Evolutionary conservation across 2,329 filamentous ascomycete genomes (phyloP).

Genomic region (Falciphora oryzae): DNA sequence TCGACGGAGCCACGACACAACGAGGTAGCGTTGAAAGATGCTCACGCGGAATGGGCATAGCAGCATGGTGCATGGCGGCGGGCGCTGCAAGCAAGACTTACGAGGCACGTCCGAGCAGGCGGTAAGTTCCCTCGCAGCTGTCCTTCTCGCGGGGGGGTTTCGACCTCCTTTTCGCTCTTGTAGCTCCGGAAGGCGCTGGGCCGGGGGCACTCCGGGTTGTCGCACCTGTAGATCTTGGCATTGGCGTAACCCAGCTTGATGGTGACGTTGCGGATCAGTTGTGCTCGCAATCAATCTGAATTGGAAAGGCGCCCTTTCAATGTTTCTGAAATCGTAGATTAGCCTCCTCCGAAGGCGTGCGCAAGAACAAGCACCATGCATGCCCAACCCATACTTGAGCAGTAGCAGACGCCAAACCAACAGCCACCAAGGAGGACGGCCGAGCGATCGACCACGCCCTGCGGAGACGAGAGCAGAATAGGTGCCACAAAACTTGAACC

Average conservation of each 20-base stretch:
- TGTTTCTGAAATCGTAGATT: too few relatives aligned
- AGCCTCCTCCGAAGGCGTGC: too few relatives aligned
- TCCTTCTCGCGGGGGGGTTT: slow-evolving; percentile 93
- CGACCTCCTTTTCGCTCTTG: slow-evolving; percentile 98
- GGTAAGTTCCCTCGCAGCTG: slow-evolving; percentile 81
- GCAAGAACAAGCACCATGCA: too few relatives aligned
- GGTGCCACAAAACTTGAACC: too few relatives aligned
- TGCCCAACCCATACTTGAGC: too few relatives aligned
- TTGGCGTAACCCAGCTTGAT: slow-evolving; percentile 99
- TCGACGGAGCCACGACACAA: slow-evolving; percentile 71
- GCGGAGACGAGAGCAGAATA: too few relatives aligned
- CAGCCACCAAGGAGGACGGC: too few relatives aligned
- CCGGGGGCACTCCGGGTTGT: slow-evolving; percentile 83
- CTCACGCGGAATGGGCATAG: slow-evolving; percentile 19
- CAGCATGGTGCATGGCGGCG: not conserved
- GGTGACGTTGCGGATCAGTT: slow-evolving; percentile 97
- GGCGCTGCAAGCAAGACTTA: slow-evolving; percentile 42
- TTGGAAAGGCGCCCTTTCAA: too few relatives aligned
- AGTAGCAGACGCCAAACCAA: too few relatives aligned
- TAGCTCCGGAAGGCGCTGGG: slow-evolving; percentile 95
- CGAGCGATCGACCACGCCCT: too few relatives aligned
- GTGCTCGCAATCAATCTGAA: too few relatives aligned
- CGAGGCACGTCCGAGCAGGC: slow-evolving; percentile 87
- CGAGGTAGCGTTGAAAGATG: slow-evolving; percentile 11
- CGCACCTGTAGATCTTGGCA: slow-evolving; percentile 98